Evolutionary conservation across 169 alveolate species (phyloP), one percentile per base, ranked within the genome.

Genomic region (Cryptosporidium viatorum): DNA sequence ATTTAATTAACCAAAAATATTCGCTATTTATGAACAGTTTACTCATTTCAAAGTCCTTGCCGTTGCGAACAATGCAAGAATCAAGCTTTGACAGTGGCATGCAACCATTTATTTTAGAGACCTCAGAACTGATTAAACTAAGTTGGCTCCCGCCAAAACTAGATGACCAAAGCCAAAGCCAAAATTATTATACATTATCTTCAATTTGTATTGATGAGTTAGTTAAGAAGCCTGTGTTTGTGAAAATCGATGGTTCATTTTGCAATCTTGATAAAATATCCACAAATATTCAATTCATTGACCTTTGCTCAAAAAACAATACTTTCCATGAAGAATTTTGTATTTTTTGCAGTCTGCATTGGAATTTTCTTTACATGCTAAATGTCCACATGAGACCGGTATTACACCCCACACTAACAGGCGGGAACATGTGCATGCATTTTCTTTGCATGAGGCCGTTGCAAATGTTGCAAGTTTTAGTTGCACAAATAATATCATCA

Each of bases 61-160:
- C 71, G 29, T 21, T 12, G 29, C 50, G 0, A 29, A 43, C 41
- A 43, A 29, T 50, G 26, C 85, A 14, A 3, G 69, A 16, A 29
- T 59, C 50, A 35, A 69, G 23, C 33, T 43, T 69, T 43, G 33
- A 23, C 18, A 3, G 7, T 6, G 16, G 16, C 33, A 9, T 69
- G 31, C 3, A 59, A 26, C 68, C 43, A 23, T 52, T 55, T 18
- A 18, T 35, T 26, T 14, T 52, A 58, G 55, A 35, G 0, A 55
- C 37, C 59, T 73, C 86, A 9, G 86, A 73, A 9, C 55, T 73
- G 35, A 29, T 73, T 33, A 73, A 73, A 37, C 18, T 73, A 2
- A 73, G 86, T 14, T 73, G 86, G 86, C 43, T 73, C 23, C 86
- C 86, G 8, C 43, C 51, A 18, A 73, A 55, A 59, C 23, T 43